These are phyloP conservation scores for Scytalidium sp. DNA, from an alignment of 2,329 filamentous ascomycete species.

Conservation along the genomic window DNA sequence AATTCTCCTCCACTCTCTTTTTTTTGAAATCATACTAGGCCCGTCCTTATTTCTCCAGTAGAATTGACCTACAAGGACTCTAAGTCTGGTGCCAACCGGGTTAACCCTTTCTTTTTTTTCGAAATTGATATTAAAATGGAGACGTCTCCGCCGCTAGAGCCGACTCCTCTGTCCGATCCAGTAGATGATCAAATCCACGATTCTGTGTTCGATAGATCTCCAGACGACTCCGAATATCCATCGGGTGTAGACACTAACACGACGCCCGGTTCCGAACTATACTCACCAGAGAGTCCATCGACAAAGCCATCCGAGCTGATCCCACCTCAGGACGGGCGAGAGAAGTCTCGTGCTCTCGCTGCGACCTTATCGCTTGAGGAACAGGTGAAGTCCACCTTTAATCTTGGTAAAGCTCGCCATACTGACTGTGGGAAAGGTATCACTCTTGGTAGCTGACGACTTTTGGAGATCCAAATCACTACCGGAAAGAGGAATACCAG, in stretches of 20 bases:
- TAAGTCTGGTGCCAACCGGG: too few relatives aligned
- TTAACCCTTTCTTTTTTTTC: too few relatives aligned
- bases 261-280: slow-evolving; percentile 25
- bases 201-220: slow-evolving; percentile 22
- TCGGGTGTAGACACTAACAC: slow-evolving; percentile 19
- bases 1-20: neutral
- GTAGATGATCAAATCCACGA: slow-evolving; percentile 19
- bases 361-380: slow-evolving; percentile 27
- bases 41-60: neutral
- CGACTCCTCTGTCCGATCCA: slow-evolving; percentile 14
- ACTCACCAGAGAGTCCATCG: slow-evolving; percentile 20
- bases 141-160: neutral
- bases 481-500: slow-evolving; percentile 59
- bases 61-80: neutral
- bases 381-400: too few relatives aligned
- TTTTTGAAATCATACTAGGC: neutral
- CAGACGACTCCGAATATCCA: slow-evolving; percentile 17
- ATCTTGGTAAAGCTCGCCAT: neutral
- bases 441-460: slow-evolving; percentile 58
- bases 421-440: slow-evolving; percentile 41
- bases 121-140: neutral
- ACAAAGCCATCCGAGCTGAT: slow-evolving; percentile 13
- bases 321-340: slow-evolving; percentile 14
- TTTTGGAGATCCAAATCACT: slow-evolving; percentile 69
- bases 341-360: slow-evolving; percentile 20